phyloP scores from a whole-genome alignment of 768 basidiomycete genomes.

The Solioccasus polychromus region DNA sequence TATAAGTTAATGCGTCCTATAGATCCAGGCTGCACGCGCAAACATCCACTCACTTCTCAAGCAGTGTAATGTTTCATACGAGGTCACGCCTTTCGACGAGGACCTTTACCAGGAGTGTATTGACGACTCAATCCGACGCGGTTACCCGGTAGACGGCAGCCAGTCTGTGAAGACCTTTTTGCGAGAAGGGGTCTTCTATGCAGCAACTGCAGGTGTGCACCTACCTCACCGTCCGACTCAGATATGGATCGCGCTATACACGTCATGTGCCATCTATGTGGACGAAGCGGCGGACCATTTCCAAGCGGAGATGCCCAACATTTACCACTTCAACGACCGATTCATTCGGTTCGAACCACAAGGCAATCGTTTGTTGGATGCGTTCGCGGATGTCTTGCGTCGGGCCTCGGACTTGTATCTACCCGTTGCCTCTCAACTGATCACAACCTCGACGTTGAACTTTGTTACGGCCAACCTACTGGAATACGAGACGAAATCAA shows the following conservation, averaged over 20 bases:
- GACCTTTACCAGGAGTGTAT: conserved; percentile 22
- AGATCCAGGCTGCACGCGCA: not conserved
- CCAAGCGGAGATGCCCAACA: conserved; percentile 12
- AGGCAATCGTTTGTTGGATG: conserved; percentile 30
- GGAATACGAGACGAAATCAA: conserved; percentile 29
- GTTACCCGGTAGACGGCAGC: conserved; percentile 25
- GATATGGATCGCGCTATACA: conserved; percentile 38
- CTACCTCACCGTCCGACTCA: conserved; percentile 18
- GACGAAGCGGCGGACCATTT: conserved; percentile 36
- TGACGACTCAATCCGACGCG: conserved; percentile 18
- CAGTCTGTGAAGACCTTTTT: conserved; percentile 29
- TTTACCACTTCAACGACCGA: conserved; percentile 35
- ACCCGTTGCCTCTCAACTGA: conserved; percentile 31
- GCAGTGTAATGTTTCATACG: conserved; percentile 14
- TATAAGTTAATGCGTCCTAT: not conserved
- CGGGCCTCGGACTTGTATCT: conserved; percentile 29
- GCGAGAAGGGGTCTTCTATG: conserved; percentile 30
- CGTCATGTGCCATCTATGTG: conserved; percentile 34
- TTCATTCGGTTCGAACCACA: conserved; percentile 31
- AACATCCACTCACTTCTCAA: not conserved
- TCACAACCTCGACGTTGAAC: conserved; percentile 36
- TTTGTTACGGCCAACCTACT: conserved; percentile 33
- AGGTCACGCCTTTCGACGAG: conserved; percentile 13
- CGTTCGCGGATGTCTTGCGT: conserved; percentile 32
- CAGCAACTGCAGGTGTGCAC: conserved; percentile 28